Evolutionary conservation across 2,329 filamentous ascomycete species (phyloP).

Genomic region (Didymella arachidicola): DNA sequence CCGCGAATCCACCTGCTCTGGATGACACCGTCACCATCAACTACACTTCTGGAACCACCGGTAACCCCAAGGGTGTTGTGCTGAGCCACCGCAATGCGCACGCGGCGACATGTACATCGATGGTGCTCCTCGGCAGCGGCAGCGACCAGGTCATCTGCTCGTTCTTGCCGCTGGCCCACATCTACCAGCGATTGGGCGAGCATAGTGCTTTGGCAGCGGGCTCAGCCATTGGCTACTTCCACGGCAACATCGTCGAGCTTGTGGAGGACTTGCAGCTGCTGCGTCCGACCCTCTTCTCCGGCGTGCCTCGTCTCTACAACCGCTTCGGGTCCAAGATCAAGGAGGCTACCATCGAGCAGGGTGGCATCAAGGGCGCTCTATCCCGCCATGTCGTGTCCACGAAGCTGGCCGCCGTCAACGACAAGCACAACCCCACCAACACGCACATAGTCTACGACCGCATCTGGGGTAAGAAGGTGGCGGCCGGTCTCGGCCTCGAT

Average conservation of each 20-base stretch:
- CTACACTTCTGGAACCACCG: conserved; percentile 88
- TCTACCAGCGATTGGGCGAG: conserved; percentile 87
- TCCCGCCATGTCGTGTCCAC: conserved; percentile 80
- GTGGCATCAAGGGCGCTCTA: conserved; percentile 80
- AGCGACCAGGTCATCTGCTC: conserved; percentile 75
- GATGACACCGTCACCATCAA: conserved; percentile 88
- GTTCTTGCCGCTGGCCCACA: conserved; percentile 93
- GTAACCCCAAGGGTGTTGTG: conserved; percentile 81
- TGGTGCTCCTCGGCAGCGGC: conserved; percentile 61
- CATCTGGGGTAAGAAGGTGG: conserved; percentile 90
- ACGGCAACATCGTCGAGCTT: conserved; percentile 84
- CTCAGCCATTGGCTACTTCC: conserved; percentile 86
- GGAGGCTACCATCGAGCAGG: conserved; percentile 76
- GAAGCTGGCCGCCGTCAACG: conserved; percentile 81
- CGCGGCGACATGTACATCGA: conserved; percentile 70
- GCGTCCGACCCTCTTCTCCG: conserved; percentile 81
- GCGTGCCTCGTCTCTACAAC: conserved; percentile 91
- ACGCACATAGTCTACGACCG: conserved; percentile 80
- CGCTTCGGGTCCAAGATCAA: conserved; percentile 86
- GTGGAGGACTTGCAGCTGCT: conserved; percentile 92
- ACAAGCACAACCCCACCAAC: conserved; percentile 77
- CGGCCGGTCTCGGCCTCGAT: conserved; percentile 81
- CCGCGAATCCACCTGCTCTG: conserved; percentile 74
- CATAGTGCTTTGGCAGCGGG: conserved; percentile 76
- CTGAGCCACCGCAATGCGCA: conserved; percentile 84